Evolutionary conservation across 2,329 filamentous ascomycete species (phyloP).

Genomic region (Cercospora janseana): DNA sequence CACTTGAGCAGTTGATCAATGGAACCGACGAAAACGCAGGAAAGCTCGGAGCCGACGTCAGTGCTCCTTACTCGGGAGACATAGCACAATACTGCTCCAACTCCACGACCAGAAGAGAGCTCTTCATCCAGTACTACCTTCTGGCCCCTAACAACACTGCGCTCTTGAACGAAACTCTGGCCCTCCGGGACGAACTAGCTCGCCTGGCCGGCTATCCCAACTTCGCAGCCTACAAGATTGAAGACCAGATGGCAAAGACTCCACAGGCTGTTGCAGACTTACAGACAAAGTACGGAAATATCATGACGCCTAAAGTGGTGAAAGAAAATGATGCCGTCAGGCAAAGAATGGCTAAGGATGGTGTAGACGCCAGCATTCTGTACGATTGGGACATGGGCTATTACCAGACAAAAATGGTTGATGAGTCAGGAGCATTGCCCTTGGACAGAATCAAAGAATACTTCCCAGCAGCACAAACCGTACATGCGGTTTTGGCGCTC

Average conservation of each 20-base stretch:
- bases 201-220: conserved; percentile 70
- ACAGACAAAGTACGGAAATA: conserved; percentile 39
- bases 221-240: conserved; percentile 70
- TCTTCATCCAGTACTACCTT: conserved; percentile 71
- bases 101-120: conserved; percentile 62
- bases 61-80: conserved; percentile 66
- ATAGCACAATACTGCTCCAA: conserved; percentile 70
- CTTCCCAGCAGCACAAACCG: conserved; percentile 13
- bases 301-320: neutral
- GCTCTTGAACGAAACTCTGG: conserved; percentile 68
- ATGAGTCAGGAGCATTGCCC: conserved; percentile 74
- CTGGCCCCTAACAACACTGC: conserved; percentile 70
- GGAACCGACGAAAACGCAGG: conserved; percentile 69
- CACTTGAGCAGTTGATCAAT: conserved; percentile 63
- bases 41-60: conserved; percentile 65
- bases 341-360: conserved; percentile 5
- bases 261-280: conserved; percentile 68
- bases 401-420: conserved; percentile 58
- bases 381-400: neutral
- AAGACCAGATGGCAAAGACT: conserved; percentile 79
- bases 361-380: conserved; percentile 1
- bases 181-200: conserved; percentile 74
- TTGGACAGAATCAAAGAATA: conserved; percentile 60
- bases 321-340: conserved; percentile 1
- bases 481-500: conserved; percentile 14